phyloP scores from a whole-genome alignment of 345 rosid genomes.

The Clausena lansium region DNA sequence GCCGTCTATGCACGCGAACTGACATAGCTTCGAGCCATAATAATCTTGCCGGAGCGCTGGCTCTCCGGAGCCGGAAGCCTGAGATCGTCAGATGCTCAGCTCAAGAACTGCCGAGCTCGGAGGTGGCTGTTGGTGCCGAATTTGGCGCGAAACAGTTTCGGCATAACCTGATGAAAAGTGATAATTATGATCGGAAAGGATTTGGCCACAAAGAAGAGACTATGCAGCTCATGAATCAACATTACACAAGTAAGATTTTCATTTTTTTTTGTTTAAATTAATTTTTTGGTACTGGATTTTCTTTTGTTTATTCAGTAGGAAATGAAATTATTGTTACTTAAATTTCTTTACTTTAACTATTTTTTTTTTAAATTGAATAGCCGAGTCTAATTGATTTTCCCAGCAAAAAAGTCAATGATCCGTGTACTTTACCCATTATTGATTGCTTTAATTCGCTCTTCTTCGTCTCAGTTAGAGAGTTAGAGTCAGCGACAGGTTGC shows the following conservation, averaged over 20 bases:
- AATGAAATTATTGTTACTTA: neutral
- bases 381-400: no score
- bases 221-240: conserved; percentile 75
- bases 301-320: neutral
- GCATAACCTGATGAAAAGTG: conserved; percentile 74
- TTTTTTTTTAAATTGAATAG: no score
- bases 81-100: conserved; percentile 55
- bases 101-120: conserved; percentile 33
- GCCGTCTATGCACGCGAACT: conserved; percentile 49
- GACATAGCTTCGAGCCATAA: conserved; percentile 33
- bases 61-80: conserved; percentile 36
- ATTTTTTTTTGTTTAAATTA: neutral
- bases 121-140: conserved; percentile 53
- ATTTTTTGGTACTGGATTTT: neutral
- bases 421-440: no score
- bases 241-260: conserved; percentile 64
- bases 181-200: conserved; percentile 80
- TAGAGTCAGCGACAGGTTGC: no score
- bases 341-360: no score
- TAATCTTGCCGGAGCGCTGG: conserved; percentile 24
- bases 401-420: no score
- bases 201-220: conserved; percentile 90
- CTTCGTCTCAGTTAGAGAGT: no score
- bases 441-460: no score
- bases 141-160: conserved; percentile 80